Conservation (phyloP, 108 stramenopile genomes). For the Nannochloropsis salina region DNA sequence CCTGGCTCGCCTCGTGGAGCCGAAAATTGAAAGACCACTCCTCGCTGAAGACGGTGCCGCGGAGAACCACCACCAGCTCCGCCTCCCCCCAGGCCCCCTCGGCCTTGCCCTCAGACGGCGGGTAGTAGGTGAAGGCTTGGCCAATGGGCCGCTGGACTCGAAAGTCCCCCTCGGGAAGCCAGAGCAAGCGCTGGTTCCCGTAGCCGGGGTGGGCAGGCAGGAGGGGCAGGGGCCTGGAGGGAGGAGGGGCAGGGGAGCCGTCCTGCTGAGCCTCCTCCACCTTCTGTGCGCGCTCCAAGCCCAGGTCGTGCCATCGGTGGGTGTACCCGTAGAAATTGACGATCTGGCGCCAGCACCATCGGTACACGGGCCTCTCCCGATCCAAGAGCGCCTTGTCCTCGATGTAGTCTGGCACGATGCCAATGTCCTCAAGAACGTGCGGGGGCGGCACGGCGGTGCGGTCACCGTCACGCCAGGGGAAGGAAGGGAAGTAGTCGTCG, state of each 20-base stretch:
- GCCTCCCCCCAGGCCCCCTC: neutral
- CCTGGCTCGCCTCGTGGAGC: neutral
- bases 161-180: neutral
- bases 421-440: conserved; percentile 17
- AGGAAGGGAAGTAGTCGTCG: neutral
- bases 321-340: neutral
- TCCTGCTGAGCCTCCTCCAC: neutral
- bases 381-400: neutral
- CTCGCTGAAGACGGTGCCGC: neutral
- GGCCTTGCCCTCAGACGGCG: neutral
- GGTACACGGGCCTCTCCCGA: neutral
- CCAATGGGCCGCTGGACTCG: conserved; percentile 1
- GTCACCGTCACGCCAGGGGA: neutral
- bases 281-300: neutral
- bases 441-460: neutral
- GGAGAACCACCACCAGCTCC: neutral
- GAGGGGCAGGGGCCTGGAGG: neutral
- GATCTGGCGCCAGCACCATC: conserved; percentile 9
- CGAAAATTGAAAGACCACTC: neutral
- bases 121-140: conserved; percentile 7
- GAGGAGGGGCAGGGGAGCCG: neutral
- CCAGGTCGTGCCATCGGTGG: neutral
- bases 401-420: neutral
- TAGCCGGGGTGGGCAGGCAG: neutral
- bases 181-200: conserved; percentile 11